Conservation (phyloP, 169 alveolate species). For the Cytauxzoon felis region DNA sequence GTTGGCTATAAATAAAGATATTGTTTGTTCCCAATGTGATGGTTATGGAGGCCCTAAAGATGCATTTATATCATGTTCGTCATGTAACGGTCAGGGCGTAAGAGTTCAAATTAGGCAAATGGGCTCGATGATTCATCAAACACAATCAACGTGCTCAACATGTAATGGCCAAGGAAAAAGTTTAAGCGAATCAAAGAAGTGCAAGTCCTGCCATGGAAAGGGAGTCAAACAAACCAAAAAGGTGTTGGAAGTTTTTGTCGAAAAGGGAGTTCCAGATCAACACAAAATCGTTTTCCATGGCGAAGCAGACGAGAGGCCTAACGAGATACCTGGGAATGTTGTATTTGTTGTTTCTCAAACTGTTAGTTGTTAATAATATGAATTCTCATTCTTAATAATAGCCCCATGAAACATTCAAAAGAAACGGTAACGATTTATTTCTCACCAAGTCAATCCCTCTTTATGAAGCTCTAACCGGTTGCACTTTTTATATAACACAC, state of each 20-base stretch:
- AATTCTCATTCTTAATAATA: no score
- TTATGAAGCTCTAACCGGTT: constrained; percentile 93
- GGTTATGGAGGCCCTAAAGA: constrained; percentile 96
- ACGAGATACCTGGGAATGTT: constrained; percentile 91
- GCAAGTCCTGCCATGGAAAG: constrained; percentile 88
- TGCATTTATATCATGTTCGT: constrained; percentile 85
- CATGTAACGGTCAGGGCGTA: constrained; percentile 93
- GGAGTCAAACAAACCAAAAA: constrained; percentile 86
- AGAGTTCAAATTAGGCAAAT: constrained; percentile 83
- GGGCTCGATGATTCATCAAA: constrained; percentile 89
- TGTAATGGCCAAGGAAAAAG: constrained; percentile 90
- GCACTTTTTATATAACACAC: constrained; percentile 86
- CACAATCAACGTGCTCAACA: constrained; percentile 85
- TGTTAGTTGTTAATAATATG: no score
- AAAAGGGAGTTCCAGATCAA: constrained; percentile 93
- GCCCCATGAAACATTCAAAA: constrained; percentile 86
- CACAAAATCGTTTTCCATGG: constrained; percentile 90
- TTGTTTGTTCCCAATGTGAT: constrained; percentile 91
- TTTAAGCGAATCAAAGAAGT: constrained; percentile 82
- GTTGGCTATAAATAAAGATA: constrained; percentile 89
- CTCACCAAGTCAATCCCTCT: constrained; percentile 85
- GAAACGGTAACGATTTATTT: constrained; percentile 92
- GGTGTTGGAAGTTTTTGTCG: constrained; percentile 89
- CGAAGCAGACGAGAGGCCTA: constrained; percentile 95
- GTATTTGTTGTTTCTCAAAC: constrained; percentile 81